A percentile compares a stretch with the other conserved stretches of the same genome.
Evolutionary conservation across 371 early-diverging fungal genomes (phyloP).

Genomic region (Mortierella sp.): DNA sequence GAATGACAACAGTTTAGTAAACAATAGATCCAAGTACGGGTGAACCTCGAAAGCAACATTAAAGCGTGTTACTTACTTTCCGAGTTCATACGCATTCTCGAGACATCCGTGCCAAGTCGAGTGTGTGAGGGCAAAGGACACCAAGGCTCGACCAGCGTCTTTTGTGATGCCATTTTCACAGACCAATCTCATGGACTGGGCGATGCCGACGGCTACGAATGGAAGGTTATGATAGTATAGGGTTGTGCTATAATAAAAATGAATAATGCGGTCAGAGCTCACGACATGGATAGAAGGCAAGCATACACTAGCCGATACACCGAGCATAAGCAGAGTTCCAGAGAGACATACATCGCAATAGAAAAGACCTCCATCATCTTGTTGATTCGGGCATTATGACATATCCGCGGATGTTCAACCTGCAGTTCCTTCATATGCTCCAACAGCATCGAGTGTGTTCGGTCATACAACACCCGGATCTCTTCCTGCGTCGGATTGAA

Average conservation of each 20-base stretch:
- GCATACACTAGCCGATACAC: neutral
- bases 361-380: slow-evolving; percentile 34
- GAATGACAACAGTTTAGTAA: too few relatives aligned
- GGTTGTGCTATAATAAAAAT: slow-evolving; percentile 10
- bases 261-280: neutral
- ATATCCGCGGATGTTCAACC: slow-evolving; percentile 8
- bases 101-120: slow-evolving; percentile 45
- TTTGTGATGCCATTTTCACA: slow-evolving; percentile 39
- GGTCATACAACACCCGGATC: slow-evolving; percentile 16
- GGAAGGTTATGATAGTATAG: slow-evolving; percentile 29
- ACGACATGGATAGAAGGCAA: neutral
- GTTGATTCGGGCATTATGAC: slow-evolving; percentile 13
- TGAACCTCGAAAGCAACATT: neutral
- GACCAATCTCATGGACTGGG: slow-evolving; percentile 23
- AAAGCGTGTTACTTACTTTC: slow-evolving; percentile 18
- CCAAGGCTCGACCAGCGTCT: slow-evolving; percentile 33
- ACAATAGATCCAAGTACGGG: neutral
- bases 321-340: neutral
- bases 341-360: slow-evolving; percentile 10
- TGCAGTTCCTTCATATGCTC: slow-evolving; percentile 7
- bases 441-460: slow-evolving; percentile 8
- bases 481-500: slow-evolving; percentile 21
- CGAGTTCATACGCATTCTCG: slow-evolving; percentile 43
- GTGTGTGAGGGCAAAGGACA: slow-evolving; percentile 40
- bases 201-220: slow-evolving; percentile 31